These are phyloP conservation scores for Fraxinus baroniana DNA, from an alignment of 305 asterid species.

Conservation along the genomic window DNA sequence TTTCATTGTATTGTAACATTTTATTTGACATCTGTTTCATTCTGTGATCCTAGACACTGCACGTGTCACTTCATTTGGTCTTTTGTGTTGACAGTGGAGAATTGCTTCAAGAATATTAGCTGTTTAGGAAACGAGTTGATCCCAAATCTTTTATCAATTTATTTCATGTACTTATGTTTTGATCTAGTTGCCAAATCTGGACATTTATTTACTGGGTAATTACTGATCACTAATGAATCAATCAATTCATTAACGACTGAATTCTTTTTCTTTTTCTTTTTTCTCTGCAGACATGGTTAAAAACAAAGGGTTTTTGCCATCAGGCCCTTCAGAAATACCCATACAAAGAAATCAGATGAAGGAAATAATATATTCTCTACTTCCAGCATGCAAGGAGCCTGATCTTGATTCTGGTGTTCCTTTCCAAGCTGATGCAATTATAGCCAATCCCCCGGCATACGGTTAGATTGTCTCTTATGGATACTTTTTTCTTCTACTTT, in stretches of 20 bases:
- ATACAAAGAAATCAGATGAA: slow-evolving; percentile 77
- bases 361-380: slow-evolving; percentile 78
- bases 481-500: slow-evolving; percentile 7
- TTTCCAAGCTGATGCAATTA: slow-evolving; percentile 89
- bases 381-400: slow-evolving; percentile 87
- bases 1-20: neutral
- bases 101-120: neutral
- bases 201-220: neutral
- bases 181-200: slow-evolving; percentile 7
- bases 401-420: slow-evolving; percentile 80
- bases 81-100: neutral
- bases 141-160: neutral
- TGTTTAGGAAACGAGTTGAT: neutral
- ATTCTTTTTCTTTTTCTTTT: slow-evolving; percentile 1
- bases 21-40: neutral
- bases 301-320: slow-evolving; percentile 97
- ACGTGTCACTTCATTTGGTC: neutral
- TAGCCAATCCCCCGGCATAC: slow-evolving; percentile 98
- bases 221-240: neutral
- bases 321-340: slow-evolving; percentile 96
- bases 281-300: slow-evolving; percentile 82
- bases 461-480: slow-evolving; percentile 41
- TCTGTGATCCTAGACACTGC: neutral
- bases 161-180: neutral
- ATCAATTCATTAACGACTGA: slow-evolving; percentile 11